Evolutionary conservation across 352 stramenopile genomes (phyloP).

Genomic region (Pythium myriotylum): DNA sequence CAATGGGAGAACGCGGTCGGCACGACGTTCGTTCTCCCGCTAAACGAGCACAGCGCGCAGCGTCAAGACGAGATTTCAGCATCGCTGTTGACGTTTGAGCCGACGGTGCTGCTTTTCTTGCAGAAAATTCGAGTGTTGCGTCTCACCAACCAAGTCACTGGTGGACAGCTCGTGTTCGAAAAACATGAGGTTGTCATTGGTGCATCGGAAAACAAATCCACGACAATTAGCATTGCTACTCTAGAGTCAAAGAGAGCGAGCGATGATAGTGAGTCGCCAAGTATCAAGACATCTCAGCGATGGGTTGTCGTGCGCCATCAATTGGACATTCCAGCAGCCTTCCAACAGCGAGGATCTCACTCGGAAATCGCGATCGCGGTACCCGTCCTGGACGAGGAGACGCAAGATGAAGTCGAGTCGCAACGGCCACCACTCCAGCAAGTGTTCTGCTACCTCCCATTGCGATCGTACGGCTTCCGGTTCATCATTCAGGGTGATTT

Average conservation of each 20-base stretch:
- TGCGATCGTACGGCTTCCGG: constrained; percentile 80
- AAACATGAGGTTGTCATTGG: constrained; percentile 30
- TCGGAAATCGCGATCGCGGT: constrained; percentile 68
- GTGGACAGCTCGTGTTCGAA: constrained; percentile 43
- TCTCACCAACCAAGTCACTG: constrained; percentile 47
- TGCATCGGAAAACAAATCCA: background rate
- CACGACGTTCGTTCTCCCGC: constrained; percentile 77
- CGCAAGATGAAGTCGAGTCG: constrained; percentile 13
- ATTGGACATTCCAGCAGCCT: constrained; percentile 30
- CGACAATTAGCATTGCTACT: constrained; percentile 18
- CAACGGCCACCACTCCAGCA: constrained; percentile 58
- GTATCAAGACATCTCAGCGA: constrained; percentile 36
- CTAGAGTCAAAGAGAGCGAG: constrained; percentile 10
- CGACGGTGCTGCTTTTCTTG: constrained; percentile 82
- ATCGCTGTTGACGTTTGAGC: constrained; percentile 70
- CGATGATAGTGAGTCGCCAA: background rate
- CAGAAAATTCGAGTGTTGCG: constrained; percentile 67
- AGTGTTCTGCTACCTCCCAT: constrained; percentile 83
- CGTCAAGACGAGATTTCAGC: constrained; percentile 56
- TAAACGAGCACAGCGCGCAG: constrained; percentile 54
- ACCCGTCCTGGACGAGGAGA: constrained; percentile 31
- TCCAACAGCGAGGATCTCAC: constrained; percentile 25
- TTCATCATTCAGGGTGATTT: constrained; percentile 90
- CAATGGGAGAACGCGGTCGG: constrained; percentile 47
- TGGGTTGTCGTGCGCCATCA: constrained; percentile 67